phyloP scores from a whole-genome alignment of 1,284 basidiomycete species.

The Puccinia brachypodii region DNA sequence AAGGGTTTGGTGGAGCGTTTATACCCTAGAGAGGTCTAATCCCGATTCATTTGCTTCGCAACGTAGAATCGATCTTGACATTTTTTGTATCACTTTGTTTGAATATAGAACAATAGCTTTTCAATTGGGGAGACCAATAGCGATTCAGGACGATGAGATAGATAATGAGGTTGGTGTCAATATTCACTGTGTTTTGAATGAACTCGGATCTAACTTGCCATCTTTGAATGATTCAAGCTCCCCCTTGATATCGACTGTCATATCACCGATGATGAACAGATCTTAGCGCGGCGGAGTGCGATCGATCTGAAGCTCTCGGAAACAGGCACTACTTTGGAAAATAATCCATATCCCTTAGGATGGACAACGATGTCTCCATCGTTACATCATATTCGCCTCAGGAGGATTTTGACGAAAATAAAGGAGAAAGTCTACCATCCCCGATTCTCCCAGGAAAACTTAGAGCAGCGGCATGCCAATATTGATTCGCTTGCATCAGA shows the following conservation, averaged over 20 bases:
- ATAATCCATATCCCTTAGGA: constrained; percentile 30
- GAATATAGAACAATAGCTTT: constrained; percentile 31
- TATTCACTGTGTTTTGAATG: not conserved
- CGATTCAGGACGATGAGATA: constrained; percentile 42
- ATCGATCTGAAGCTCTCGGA: constrained; percentile 18
- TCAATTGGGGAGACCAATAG: constrained; percentile 39
- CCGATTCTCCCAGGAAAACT: not conserved
- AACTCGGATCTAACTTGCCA: not conserved
- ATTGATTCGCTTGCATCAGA: constrained; percentile 15
- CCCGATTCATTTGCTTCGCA: not conserved
- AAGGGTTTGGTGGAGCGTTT: constrained; percentile 45
- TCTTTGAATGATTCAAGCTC: constrained; percentile 1
- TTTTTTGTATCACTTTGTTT: not conserved
- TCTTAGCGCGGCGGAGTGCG: constrained; percentile 8
- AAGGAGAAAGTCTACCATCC: constrained; percentile 35
- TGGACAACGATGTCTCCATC: constrained; percentile 32
- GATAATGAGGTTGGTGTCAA: constrained; percentile 23
- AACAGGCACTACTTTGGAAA: constrained; percentile 17
- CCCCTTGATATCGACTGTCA: constrained; percentile 45
- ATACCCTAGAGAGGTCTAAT: constrained; percentile 24
- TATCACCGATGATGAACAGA: constrained; percentile 30
- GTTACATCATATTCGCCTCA: constrained; percentile 36
- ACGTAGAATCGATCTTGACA: not conserved
- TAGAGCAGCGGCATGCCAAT: not conserved
- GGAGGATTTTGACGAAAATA: constrained; percentile 30